These are phyloP conservation scores for Parastagonospora nodorum DNA, from an alignment of 2,329 filamentous ascomycete genomes.

Conservation along the genomic window DNA sequence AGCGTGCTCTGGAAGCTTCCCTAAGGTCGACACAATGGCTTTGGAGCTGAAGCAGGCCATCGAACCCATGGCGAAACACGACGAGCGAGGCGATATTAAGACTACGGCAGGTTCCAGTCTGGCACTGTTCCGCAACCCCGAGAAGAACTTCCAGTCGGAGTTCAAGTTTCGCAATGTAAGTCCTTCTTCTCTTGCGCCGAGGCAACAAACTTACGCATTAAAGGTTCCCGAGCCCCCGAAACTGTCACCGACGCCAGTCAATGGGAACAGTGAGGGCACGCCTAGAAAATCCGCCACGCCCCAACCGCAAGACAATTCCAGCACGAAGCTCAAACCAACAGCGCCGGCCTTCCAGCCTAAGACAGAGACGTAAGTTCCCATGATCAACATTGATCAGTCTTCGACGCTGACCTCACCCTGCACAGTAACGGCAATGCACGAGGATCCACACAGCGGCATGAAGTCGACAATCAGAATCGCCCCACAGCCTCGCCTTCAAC, in stretches of 20 bases:
- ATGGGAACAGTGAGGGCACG: constrained; percentile 36
- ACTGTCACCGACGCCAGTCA: constrained; percentile 12
- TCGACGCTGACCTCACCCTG: constrained; percentile 17
- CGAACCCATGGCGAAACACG: constrained; percentile 60
- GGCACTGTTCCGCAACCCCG: constrained; percentile 70
- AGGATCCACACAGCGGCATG: constrained; percentile 12
- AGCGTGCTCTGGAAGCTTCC: constrained; percentile 79
- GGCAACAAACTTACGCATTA: constrained; percentile 12
- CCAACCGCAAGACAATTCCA: constrained; percentile 49
- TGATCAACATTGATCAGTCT: background rate
- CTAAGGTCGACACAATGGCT: constrained; percentile 88
- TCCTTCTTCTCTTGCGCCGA: constrained; percentile 4
- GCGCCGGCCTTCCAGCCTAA: constrained; percentile 69
- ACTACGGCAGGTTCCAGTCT: constrained; percentile 74
- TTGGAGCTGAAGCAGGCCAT: constrained; percentile 69
- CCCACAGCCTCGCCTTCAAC: constrained; percentile 17
- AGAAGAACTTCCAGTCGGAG: constrained; percentile 73
- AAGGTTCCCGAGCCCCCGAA: constrained; percentile 27
- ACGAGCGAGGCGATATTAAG: constrained; percentile 73
- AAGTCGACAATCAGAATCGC: constrained; percentile 18
- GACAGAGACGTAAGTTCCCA: constrained; percentile 32
- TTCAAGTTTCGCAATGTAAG: constrained; percentile 73
- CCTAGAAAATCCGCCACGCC: constrained; percentile 46
- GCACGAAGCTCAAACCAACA: constrained; percentile 56
- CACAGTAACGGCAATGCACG: constrained; percentile 42